Base-by-base conservation (phyloP, 2,329 filamentous ascomycete genomes). In the Aotearoamyces nothofagi region DNA sequence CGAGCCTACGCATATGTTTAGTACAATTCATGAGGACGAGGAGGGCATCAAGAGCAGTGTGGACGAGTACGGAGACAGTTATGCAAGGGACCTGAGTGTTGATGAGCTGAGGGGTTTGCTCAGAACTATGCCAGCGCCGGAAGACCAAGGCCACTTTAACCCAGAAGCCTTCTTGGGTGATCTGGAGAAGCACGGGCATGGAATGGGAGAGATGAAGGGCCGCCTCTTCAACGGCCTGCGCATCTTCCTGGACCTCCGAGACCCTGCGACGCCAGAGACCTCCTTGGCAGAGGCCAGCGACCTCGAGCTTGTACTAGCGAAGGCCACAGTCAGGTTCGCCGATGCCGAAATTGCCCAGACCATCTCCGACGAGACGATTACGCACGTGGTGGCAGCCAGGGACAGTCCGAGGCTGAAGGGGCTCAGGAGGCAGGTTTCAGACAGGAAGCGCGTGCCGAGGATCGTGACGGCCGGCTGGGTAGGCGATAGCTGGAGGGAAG, bases 21-120 rank as follows among this genome's bases (percentile, higher is more conserved):
- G 77, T 43, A 70, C 70, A 0, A 68, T 64, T 0, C 65, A 72
- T 4, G 61, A 58, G 2, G 60, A 73, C 31, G 52, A 56, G 22
- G 57, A 57, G 5, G 57, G 60, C 5, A 68, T 76, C 7, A 60
- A 66, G 20, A 54, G 56, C 3, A 80, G 78, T 38, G 63, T 78
- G 2, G 90, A 98, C 48, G 57, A 63, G 30, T 90, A 71, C 41
- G 79, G 78, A 1, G 90, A 98, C 49, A 86, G 83, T 45, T 96
- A 81, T 51, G 66, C 73, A 1, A 63, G 86, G 4, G 73, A 92
- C 41, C 56, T 78, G 6, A 62, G 59, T 1, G 41, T 66, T 0
- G 63, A 70, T 2, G 79, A 87, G 42, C 60, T 93, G 26, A 58
- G 51, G 22, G 46, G 48, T 3, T 46, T 74, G 0, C 37, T 75